Evolutionary conservation across 2,329 filamentous ascomycete species (phyloP).

Genomic region (Sarocladium kiliense): DNA sequence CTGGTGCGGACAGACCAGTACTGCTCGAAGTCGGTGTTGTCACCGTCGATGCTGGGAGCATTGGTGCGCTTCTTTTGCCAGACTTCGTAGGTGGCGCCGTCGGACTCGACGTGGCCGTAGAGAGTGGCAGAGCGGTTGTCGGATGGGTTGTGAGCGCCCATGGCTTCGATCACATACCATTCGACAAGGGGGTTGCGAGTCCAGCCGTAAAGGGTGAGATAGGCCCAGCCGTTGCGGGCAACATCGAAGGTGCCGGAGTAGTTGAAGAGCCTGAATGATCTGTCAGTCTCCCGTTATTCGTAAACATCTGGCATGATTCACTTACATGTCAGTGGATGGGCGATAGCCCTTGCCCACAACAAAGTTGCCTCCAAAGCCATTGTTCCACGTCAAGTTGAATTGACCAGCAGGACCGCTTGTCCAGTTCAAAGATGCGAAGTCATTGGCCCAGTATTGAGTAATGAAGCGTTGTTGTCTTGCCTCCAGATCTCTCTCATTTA

Average conservation of each 20-base stretch:
- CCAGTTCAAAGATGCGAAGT: slow-evolving; percentile 7
- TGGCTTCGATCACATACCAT: slow-evolving; percentile 29
- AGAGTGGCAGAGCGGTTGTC: slow-evolving; percentile 16
- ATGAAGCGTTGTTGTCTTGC: neutral
- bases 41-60: slow-evolving; percentile 36
- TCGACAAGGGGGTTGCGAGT: slow-evolving; percentile 25
- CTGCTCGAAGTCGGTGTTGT: slow-evolving; percentile 36
- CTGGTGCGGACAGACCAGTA: slow-evolving; percentile 41
- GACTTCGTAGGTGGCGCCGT: slow-evolving; percentile 23
- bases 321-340: slow-evolving; percentile 6
- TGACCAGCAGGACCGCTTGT: neutral
- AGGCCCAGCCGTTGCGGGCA: slow-evolving; percentile 14
- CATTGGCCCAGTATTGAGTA: slow-evolving; percentile 8
- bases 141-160: slow-evolving; percentile 31
- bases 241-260: slow-evolving; percentile 30
- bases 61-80: slow-evolving; percentile 26
- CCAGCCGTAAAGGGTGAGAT: slow-evolving; percentile 30
- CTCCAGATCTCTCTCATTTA: neutral
- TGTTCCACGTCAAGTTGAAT: slow-evolving; percentile 9
- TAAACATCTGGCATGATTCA: neutral
- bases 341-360: slow-evolving; percentile 6
- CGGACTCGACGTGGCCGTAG: slow-evolving; percentile 21
- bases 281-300: neutral
- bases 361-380: slow-evolving; percentile 7
- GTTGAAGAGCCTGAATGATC: slow-evolving; percentile 26